These are phyloP conservation scores for Aspergillus candidus DNA, from an alignment of 2,329 filamentous ascomycete species.

Conservation along the genomic window DNA sequence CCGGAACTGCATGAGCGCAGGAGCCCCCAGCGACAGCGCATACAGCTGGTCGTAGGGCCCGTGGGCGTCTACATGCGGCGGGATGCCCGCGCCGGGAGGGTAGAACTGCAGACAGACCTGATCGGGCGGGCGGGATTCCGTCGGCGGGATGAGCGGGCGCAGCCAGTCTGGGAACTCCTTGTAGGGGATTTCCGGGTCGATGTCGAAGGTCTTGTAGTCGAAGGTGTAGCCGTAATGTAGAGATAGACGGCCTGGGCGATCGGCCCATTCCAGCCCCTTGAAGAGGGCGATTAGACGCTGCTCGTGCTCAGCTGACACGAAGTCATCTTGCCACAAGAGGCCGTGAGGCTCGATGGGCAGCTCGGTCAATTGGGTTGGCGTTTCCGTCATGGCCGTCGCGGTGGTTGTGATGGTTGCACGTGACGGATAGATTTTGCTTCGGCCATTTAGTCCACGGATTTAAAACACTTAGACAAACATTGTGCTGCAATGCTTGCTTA, in stretches of 20 bases:
- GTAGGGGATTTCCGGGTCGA: constrained; percentile 47
- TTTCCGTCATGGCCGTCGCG: neutral
- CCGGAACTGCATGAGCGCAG: constrained; percentile 29
- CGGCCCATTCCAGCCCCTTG: constrained; percentile 45
- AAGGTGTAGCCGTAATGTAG: constrained; percentile 55
- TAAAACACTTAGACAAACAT: too few species aligned
- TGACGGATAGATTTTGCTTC: too few species aligned
- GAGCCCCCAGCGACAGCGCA: constrained; percentile 27
- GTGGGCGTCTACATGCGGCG: constrained; percentile 57
- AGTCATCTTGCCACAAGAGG: constrained; percentile 42
- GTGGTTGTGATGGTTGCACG: too few species aligned
- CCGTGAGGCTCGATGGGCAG: constrained; percentile 21
- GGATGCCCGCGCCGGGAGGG: constrained; percentile 54
- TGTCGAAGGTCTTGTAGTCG: constrained; percentile 54
- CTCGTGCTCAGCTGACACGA: constrained; percentile 45
- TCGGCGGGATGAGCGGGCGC: constrained; percentile 41
- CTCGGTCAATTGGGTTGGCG: constrained; percentile 15
- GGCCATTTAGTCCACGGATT: too few species aligned
- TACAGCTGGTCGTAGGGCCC: constrained; percentile 37
- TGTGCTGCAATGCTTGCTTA: too few species aligned
- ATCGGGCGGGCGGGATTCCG: constrained; percentile 44
- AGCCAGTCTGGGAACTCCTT: constrained; percentile 50
- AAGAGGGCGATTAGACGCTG: constrained; percentile 42
- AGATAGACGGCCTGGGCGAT: constrained; percentile 43
- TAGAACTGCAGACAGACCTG: constrained; percentile 58